Evolutionary conservation across 495 filamentous ascomycete genomes (phyloP).

Genomic region (Haplographium delicatum): DNA sequence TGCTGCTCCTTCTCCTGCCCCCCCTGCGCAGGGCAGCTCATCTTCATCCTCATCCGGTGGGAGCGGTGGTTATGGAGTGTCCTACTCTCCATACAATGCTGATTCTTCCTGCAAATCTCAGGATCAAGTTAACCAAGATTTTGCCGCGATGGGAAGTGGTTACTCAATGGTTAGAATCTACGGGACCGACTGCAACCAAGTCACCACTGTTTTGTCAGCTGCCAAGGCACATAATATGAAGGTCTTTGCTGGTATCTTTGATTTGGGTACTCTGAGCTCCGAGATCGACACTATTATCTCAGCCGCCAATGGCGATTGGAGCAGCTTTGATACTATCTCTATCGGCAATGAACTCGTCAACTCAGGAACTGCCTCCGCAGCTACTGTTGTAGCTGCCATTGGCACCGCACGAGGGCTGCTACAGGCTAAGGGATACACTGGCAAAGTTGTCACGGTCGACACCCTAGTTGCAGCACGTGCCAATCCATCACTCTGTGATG

Average conservation of each 20-base stretch:
- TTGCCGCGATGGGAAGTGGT: slow-evolving; percentile 41
- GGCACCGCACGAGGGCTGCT: slow-evolving; percentile 49
- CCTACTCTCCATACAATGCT: slow-evolving; percentile 70
- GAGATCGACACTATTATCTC: slow-evolving; percentile 49
- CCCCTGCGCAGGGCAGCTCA: slow-evolving; percentile 9
- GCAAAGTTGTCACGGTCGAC: slow-evolving; percentile 75
- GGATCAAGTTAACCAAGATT: slow-evolving; percentile 56
- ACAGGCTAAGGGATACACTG: slow-evolving; percentile 58
- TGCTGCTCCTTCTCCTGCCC: slow-evolving; percentile 14
- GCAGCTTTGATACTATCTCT: slow-evolving; percentile 59
- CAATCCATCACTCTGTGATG: slow-evolving; percentile 66
- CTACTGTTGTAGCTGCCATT: slow-evolving; percentile 50
- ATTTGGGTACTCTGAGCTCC: slow-evolving; percentile 49
- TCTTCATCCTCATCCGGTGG: slow-evolving; percentile 15
- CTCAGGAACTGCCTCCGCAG: slow-evolving; percentile 44
- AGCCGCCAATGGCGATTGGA: slow-evolving; percentile 52
- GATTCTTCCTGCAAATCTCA: slow-evolving; percentile 62
- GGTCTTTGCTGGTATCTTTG: slow-evolving; percentile 69
- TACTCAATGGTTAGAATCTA: slow-evolving; percentile 71
- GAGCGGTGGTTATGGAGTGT: slow-evolving; percentile 48
- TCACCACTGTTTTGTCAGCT: slow-evolving; percentile 52
- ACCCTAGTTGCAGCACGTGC: slow-evolving; percentile 60
- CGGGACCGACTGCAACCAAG: slow-evolving; percentile 73
- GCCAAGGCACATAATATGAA: slow-evolving; percentile 54
- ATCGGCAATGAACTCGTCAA: slow-evolving; percentile 83